Conservation (phyloP, 2,329 filamentous ascomycete genomes). For the Calonectria naviculata region DNA sequence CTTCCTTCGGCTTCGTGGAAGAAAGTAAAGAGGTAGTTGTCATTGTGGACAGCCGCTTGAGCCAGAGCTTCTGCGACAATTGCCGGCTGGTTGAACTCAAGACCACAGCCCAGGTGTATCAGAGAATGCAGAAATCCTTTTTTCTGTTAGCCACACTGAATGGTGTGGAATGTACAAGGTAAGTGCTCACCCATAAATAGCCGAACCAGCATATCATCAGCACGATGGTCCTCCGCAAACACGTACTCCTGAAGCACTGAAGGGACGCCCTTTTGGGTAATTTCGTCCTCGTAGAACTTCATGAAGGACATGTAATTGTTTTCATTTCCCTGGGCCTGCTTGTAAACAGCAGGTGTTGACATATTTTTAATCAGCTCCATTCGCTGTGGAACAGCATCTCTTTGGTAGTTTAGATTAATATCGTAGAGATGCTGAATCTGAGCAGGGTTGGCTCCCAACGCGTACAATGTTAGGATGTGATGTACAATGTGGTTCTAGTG, state of each 20-base stretch:
- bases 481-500: neutral
- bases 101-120: neutral
- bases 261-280: neutral
- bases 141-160: neutral
- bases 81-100: neutral
- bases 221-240: neutral
- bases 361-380: neutral
- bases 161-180: neutral
- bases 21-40: neutral
- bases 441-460: neutral
- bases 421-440: neutral
- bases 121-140: neutral
- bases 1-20: neutral
- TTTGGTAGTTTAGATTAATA: neutral
- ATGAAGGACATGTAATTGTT: neutral
- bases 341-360: neutral
- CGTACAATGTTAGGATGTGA: neutral
- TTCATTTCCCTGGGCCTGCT: neutral
- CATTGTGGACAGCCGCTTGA: neutral
- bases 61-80: neutral
- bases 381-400: neutral
- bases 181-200: neutral
- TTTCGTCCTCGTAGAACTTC: neutral
- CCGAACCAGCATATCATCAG: neutral
- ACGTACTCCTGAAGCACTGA: neutral